Base-by-base conservation (phyloP, 176 grass and related monocot species). In the Cenchrus fungigraminus region DNA sequence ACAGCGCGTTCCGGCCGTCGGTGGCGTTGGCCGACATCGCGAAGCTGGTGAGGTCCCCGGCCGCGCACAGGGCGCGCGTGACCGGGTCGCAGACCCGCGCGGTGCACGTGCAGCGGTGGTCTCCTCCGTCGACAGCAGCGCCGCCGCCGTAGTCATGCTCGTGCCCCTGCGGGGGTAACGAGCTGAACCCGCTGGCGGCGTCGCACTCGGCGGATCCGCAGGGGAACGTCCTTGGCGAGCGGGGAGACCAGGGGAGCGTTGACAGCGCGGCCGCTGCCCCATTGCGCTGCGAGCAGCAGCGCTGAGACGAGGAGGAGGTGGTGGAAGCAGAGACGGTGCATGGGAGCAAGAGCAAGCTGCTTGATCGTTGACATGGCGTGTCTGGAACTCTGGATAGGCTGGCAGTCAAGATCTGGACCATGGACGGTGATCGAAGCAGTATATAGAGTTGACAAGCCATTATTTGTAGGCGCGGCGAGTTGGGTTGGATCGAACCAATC, bases 81-180 rank as follows among this genome's bases (percentile, higher is more conserved):
- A 16, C 12, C 29, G 63, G 63, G 4, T 32, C 31, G 63, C 22
- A 77, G 1, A 51, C 44, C 28, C 53, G 57, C 4, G 83, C 68
- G 29, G 80, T 79, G 79, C 86, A 92, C 32, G 31, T 19, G 82
- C 82, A 88, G 67, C 2, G 0, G 56, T 9, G 37, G 37, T 8
- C 17, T 45, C 37, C 42, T 45, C 6, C 56, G 6, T 9, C 55
- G 17, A 7, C 17, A 1, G 2, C 19, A 3, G 19, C 25, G 25
- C 25, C 25, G 25, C 25, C 25, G 3, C 16, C 54, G 16, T 57
- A 57, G 19, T 19, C 54, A 5, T 57, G 17, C 16, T 14, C 67
- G 25, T 9, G 42, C 59, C 6, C 10, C 19, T 17, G 31, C 9
- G 31, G 1, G 25, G 25, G 50, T 0, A 13, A 44, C 43, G 6